A percentile compares a stretch with the other conserved stretches of the same genome.
phyloP scores from a whole-genome alignment of 2,329 filamentous ascomycete genomes.

The Pyricularia sp. region DNA sequence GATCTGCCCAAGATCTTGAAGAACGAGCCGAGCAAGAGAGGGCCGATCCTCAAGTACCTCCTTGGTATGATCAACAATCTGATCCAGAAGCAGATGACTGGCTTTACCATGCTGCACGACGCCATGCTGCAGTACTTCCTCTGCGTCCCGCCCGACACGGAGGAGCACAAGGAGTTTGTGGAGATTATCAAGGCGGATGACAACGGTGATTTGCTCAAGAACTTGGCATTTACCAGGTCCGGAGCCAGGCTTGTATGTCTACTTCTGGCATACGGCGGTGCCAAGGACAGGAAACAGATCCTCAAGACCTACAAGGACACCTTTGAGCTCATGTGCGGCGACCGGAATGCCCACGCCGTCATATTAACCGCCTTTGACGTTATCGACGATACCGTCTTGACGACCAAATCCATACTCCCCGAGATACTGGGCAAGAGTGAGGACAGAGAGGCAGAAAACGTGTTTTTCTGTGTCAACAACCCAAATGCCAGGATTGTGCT shows the following conservation, averaged over 20 bases:
- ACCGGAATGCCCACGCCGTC: slow-evolving; percentile 65
- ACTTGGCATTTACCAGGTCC: slow-evolving; percentile 87
- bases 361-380: slow-evolving; percentile 81
- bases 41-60: slow-evolving; percentile 74
- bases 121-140: slow-evolving; percentile 96
- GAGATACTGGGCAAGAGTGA: slow-evolving; percentile 68
- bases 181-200: slow-evolving; percentile 89
- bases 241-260: slow-evolving; percentile 73
- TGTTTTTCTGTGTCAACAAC: slow-evolving; percentile 52
- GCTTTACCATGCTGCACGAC: slow-evolving; percentile 95
- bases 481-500: slow-evolving; percentile 53
- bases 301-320: slow-evolving; percentile 81
- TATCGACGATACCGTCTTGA: slow-evolving; percentile 86
- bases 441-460: slow-evolving; percentile 47
- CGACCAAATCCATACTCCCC: slow-evolving; percentile 71
- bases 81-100: slow-evolving; percentile 90
- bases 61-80: slow-evolving; percentile 81
- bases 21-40: slow-evolving; percentile 70
- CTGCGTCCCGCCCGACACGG: slow-evolving; percentile 60
- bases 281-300: slow-evolving; percentile 87
- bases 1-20: slow-evolving; percentile 67
- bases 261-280: slow-evolving; percentile 68
- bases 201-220: slow-evolving; percentile 80
- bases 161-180: slow-evolving; percentile 76
- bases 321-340: slow-evolving; percentile 71